Evolutionary conservation across 305 asterid genomes (phyloP).

Genomic region (Rubia occidens): DNA sequence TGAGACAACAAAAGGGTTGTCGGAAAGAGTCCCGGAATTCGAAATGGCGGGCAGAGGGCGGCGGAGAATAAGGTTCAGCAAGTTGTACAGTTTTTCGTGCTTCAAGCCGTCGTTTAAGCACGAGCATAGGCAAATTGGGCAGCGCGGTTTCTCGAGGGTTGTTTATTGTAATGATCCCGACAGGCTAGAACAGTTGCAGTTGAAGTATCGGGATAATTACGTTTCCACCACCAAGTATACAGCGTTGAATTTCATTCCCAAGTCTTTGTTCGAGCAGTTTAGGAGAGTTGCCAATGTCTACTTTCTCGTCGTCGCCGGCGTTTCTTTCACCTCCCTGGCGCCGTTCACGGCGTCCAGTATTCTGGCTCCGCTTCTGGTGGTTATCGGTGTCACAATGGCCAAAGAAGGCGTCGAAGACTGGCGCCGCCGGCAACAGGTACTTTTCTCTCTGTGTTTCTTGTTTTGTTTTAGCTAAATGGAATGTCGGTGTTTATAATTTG

Average conservation of each 20-base stretch:
- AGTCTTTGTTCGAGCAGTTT: conserved; percentile 93
- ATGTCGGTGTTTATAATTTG: not conserved
- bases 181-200: conserved; percentile 44
- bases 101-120: conserved; percentile 39
- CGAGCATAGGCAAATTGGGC: conserved; percentile 77
- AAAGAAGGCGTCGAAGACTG: conserved; percentile 94
- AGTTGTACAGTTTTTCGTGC: conserved; percentile 69
- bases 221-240: conserved; percentile 94
- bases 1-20: not conserved
- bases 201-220: conserved; percentile 54
- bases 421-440: conserved; percentile 88
- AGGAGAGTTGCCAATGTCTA: conserved; percentile 93
- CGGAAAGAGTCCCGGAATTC: not conserved
- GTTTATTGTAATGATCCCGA: conserved; percentile 87
- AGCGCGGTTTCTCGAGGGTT: conserved; percentile 69
- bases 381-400: conserved; percentile 88
- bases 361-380: conserved; percentile 65
- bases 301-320: conserved; percentile 83
- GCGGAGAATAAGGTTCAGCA: conserved; percentile 43
- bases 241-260: conserved; percentile 67
- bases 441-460: not conserved
- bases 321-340: conserved; percentile 75
- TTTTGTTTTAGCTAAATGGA: not conserved
- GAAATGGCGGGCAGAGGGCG: conserved; percentile 6
- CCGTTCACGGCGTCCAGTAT: conserved; percentile 72